Conservation (phyloP, 805 yeast genomes). For the Yamadazyma nakazawae region DNA sequence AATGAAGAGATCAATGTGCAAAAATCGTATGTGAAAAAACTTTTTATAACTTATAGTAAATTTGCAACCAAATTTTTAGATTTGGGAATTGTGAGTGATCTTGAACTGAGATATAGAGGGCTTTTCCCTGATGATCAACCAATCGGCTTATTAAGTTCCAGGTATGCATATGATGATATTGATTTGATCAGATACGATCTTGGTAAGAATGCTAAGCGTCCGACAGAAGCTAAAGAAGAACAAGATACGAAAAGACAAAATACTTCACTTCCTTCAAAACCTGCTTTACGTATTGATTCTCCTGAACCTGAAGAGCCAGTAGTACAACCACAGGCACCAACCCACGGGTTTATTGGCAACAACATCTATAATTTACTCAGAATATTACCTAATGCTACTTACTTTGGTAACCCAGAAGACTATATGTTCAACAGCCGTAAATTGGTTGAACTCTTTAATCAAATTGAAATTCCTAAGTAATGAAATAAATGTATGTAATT, state of each 20-base stretch:
- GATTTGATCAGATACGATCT: slow-evolving; percentile 40
- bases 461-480: slow-evolving; percentile 4
- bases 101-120: slow-evolving; percentile 65
- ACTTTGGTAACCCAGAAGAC: slow-evolving; percentile 46
- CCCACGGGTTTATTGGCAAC: slow-evolving; percentile 30
- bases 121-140: slow-evolving; percentile 61
- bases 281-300: slow-evolving; percentile 5
- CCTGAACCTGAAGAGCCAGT: slow-evolving; percentile 1
- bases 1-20: slow-evolving; percentile 20
- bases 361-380: slow-evolving; percentile 45
- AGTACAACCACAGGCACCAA: slow-evolving; percentile 2
- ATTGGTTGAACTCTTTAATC: slow-evolving; percentile 39
- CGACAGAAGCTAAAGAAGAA: slow-evolving; percentile 13
- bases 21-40: slow-evolving; percentile 25
- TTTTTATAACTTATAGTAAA: slow-evolving; percentile 49
- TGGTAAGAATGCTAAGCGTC: slow-evolving; percentile 18
- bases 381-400: slow-evolving; percentile 57
- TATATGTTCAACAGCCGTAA: slow-evolving; percentile 54
- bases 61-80: slow-evolving; percentile 73
- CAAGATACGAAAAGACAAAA: slow-evolving; percentile 7
- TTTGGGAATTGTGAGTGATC: slow-evolving; percentile 57
- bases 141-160: slow-evolving; percentile 32
- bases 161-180: slow-evolving; percentile 35
- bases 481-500: not conserved
- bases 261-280: slow-evolving; percentile 11